Evolutionary conservation across 1,284 basidiomycete genomes (phyloP).

Genomic region (Xerocomus minutiporus): DNA sequence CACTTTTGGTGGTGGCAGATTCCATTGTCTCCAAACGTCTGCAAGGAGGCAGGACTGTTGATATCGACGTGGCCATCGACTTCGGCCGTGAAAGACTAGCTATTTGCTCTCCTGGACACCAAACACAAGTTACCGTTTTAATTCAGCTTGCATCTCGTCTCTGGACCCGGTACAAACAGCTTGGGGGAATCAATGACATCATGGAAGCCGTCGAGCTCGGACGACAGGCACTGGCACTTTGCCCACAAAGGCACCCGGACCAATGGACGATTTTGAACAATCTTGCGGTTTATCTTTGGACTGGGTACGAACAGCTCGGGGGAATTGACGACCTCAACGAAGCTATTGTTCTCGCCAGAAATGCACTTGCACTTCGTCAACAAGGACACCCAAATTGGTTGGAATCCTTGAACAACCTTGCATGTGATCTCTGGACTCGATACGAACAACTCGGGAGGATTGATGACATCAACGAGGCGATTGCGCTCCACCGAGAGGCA

Average conservation of each 20-base stretch:
- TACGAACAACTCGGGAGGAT: background rate
- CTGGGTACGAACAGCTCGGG: background rate
- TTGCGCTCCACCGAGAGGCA: background rate
- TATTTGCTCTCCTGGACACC: background rate
- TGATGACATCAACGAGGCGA: background rate
- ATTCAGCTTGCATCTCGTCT: background rate
- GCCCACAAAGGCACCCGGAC: background rate
- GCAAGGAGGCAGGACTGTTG: background rate
- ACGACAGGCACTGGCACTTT: background rate
- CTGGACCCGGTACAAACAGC: background rate
- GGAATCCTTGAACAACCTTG: background rate
- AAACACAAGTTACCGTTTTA: background rate
- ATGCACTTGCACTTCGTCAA: background rate
- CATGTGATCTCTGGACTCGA: background rate
- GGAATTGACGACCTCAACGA: background rate
- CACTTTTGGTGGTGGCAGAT: background rate
- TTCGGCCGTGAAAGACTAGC: background rate
- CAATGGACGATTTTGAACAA: background rate
- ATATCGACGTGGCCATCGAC: background rate
- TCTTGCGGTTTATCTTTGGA: background rate
- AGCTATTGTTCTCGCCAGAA: background rate
- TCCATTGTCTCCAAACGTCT: background rate
- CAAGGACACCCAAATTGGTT: background rate
- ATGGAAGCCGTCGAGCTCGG: background rate
- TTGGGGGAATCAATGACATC: background rate